Evolutionary conservation across 2,329 filamentous ascomycete species (phyloP).

Genomic region (Aspergillus ustus): DNA sequence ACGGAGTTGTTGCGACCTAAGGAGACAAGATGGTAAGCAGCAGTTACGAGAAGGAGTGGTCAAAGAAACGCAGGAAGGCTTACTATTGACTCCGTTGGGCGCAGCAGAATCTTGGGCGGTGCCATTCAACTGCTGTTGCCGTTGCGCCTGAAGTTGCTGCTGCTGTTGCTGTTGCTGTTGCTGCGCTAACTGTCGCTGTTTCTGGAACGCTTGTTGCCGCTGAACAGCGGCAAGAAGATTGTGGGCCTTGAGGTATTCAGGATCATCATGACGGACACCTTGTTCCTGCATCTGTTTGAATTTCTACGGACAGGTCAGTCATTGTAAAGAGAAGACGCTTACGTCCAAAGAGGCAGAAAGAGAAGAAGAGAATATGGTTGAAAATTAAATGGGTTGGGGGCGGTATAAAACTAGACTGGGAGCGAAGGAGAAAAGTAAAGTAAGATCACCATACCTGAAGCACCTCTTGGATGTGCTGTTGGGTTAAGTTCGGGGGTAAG

Average conservation of each 20-base stretch:
- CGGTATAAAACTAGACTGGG: neutral
- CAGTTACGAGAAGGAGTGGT: neutral
- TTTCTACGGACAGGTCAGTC: slow-evolving; percentile 65
- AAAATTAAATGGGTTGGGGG: slow-evolving; percentile 2
- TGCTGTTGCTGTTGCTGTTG: slow-evolving; percentile 31
- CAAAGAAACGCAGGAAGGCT: slow-evolving; percentile 16
- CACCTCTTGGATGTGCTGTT: slow-evolving; percentile 77
- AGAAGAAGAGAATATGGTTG: neutral
- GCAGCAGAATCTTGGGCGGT: slow-evolving; percentile 32
- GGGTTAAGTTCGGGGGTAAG: slow-evolving; percentile 71
- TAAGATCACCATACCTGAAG: slow-evolving; percentile 50
- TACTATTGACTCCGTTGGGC: slow-evolving; percentile 50
- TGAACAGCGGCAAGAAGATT: slow-evolving; percentile 75
- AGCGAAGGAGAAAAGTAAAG: slow-evolving; percentile 3
- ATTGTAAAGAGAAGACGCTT: neutral
- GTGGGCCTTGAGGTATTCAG: slow-evolving; percentile 83
- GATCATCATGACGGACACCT: slow-evolving; percentile 79
- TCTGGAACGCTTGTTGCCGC: slow-evolving; percentile 63
- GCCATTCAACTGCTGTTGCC: slow-evolving; percentile 54
- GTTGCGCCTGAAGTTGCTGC: slow-evolving; percentile 46
- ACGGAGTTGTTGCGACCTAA: slow-evolving; percentile 42
- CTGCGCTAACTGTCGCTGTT: slow-evolving; percentile 51
- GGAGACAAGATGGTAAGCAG: neutral
- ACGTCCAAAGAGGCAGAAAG: neutral
- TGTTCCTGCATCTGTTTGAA: slow-evolving; percentile 86